Evolutionary conservation across 1,139 yeast species (phyloP).

Genomic region (Pichia sp.): DNA sequence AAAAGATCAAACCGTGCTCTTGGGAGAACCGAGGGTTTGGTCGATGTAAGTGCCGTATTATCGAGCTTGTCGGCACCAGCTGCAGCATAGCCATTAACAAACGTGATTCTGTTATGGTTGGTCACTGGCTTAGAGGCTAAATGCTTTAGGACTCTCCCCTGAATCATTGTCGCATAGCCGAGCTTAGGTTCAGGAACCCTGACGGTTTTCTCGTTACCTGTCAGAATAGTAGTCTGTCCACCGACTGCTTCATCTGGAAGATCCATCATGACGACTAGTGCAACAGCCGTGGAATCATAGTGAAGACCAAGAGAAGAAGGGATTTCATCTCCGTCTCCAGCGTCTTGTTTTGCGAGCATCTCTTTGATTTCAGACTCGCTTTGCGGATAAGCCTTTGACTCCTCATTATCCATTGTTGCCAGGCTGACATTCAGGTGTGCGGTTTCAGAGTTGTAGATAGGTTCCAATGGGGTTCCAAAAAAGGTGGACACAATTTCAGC

Average conservation of each 20-base stretch:
- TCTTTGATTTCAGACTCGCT: conserved; percentile 20
- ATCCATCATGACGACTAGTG: conserved; percentile 36
- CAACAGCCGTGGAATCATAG: conserved; percentile 35
- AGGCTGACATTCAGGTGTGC: conserved; percentile 36
- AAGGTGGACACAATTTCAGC: conserved; percentile 22
- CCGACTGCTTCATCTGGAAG: conserved; percentile 35
- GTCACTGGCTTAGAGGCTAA: conserved; percentile 37
- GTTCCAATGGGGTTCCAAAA: conserved; percentile 32
- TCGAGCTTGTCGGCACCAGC: conserved; percentile 32
- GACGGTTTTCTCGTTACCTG: conserved; percentile 33
- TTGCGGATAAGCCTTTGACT: conserved; percentile 11
- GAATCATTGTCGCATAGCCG: conserved; percentile 37
- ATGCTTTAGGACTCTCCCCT: conserved; percentile 37
- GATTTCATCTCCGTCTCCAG: conserved; percentile 26
- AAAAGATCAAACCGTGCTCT: conserved; percentile 34
- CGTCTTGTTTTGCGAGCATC: conserved; percentile 15
- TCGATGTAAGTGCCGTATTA: conserved; percentile 31
- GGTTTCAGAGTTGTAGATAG: conserved; percentile 33
- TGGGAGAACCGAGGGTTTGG: conserved; percentile 37
- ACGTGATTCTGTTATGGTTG: conserved; percentile 34
- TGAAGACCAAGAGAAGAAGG: conserved; percentile 34
- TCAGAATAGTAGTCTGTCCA: conserved; percentile 37
- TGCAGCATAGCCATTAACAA: conserved; percentile 31
- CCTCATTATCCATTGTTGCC: conserved; percentile 25
- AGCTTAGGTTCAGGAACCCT: conserved; percentile 35